Percentiles rank a stretch among this genome's conserved stretches.
phyloP scores from a whole-genome alignment of 495 filamentous ascomycete species.

The Pyronema domesticum region DNA sequence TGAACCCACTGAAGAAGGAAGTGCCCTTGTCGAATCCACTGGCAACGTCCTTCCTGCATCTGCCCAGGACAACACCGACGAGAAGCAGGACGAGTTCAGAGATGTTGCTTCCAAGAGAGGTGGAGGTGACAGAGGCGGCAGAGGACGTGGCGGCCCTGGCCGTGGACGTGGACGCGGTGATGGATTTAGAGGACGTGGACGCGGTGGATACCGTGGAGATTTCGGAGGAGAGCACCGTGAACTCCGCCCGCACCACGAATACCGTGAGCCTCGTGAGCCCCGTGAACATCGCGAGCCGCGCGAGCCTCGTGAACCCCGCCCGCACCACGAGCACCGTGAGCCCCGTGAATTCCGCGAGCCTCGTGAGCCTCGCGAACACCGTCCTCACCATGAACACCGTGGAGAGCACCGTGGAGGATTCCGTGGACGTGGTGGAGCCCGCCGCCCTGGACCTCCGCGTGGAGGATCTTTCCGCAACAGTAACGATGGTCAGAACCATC shows the following conservation, averaged over 20 bases:
- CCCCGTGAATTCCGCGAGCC: neutral
- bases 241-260: conserved; percentile 4
- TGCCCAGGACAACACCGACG: neutral
- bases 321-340: too few relatives aligned
- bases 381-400: conserved; percentile 7
- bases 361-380: conserved; percentile 9
- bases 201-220: conserved; percentile 4
- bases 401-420: conserved; percentile 15
- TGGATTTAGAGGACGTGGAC: conserved; percentile 8
- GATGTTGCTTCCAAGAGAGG: conserved; percentile 16
- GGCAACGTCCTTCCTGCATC: neutral
- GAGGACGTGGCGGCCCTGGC: conserved; percentile 10
- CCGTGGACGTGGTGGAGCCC: conserved; percentile 15
- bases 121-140: conserved; percentile 1
- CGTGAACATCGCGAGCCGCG: too few relatives aligned
- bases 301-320: too few relatives aligned
- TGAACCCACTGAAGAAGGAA: conserved; percentile 14
- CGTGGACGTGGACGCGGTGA: conserved; percentile 11
- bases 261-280: neutral
- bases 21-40: conserved; percentile 4
- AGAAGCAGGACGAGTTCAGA: conserved; percentile 16
- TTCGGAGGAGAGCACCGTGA: conserved; percentile 11
- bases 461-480: conserved; percentile 4
- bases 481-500: conserved; percentile 4
- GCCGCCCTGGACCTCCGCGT: neutral